A percentile compares a stretch with the other conserved stretches of the same genome.
These are phyloP conservation scores for Eutrema yunnanense DNA, from an alignment of 345 rosid genomes.

Conservation along the genomic window DNA sequence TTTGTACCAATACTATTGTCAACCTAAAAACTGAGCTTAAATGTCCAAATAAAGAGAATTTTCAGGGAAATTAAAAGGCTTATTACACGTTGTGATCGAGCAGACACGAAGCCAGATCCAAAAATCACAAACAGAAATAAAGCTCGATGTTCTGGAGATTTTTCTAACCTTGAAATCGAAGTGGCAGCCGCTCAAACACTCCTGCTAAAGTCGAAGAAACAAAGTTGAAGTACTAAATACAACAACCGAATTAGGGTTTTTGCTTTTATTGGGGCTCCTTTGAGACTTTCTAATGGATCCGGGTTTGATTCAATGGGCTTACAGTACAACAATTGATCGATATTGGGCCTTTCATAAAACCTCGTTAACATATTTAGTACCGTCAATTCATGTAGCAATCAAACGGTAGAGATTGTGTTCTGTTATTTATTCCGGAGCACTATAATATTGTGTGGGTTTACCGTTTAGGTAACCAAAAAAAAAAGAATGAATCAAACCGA, in stretches of 20 bases:
- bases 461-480: no score
- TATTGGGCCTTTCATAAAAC: neutral
- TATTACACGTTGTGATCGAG: neutral
- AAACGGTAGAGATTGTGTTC: neutral
- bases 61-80: neutral
- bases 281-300: neutral
- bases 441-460: no score
- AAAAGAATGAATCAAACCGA: neutral
- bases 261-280: neutral
- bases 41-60: neutral
- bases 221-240: slow-evolving; percentile 11
- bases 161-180: slow-evolving; percentile 11
- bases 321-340: no score
- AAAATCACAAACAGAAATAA: neutral
- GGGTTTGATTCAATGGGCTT: neutral
- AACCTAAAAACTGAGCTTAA: neutral
- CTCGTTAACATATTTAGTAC: neutral
- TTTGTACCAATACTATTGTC: neutral
- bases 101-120: neutral
- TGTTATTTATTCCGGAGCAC: no score
- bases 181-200: slow-evolving; percentile 19
- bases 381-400: neutral
- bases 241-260: slow-evolving; percentile 15
- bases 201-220: neutral
- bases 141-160: neutral